phyloP scores from a whole-genome alignment of 1,139 yeast species.

The Hyphopichia wangnamkhiaoensis region DNA sequence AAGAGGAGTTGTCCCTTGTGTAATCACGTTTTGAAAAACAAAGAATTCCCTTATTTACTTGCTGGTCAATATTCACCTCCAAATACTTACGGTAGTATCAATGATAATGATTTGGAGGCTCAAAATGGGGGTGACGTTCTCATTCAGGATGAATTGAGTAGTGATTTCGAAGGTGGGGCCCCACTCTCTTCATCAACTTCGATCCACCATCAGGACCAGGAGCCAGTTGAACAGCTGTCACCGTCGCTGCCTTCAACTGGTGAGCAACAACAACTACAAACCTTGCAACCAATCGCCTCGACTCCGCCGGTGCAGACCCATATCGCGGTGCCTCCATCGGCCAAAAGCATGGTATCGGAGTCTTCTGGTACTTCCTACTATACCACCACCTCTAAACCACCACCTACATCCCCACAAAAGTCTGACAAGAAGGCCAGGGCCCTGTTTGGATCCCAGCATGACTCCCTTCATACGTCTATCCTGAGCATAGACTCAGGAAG shows the following conservation, averaged over 20 bases:
- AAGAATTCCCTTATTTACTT: slow-evolving; percentile 11
- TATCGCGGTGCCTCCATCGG: background rate
- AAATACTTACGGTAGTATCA: slow-evolving; percentile 1
- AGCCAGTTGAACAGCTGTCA: background rate
- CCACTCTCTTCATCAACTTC: slow-evolving; percentile 3
- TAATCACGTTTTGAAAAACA: slow-evolving; percentile 27
- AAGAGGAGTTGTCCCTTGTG: slow-evolving; percentile 49
- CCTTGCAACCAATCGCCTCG: no score
- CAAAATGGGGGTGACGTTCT: slow-evolving; percentile 2
- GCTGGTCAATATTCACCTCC: background rate
- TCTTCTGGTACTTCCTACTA: background rate
- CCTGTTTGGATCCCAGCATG: background rate
- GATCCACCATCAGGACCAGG: slow-evolving; percentile 1
- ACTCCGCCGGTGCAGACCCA: background rate
- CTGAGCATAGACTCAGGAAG: no score
- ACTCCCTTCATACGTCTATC: background rate
- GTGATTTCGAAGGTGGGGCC: slow-evolving; percentile 5
- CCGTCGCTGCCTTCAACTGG: background rate
- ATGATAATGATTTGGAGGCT: slow-evolving; percentile 17
- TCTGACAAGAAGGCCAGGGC: background rate
- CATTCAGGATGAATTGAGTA: slow-evolving; percentile 6
- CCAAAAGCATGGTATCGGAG: background rate
- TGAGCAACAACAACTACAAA: background rate
- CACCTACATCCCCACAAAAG: background rate
- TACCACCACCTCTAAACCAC: background rate